A percentile compares a stretch with the other conserved stretches of the same genome.
These are phyloP conservation scores for Pichia sp. DNA, from an alignment of 1,139 yeast species.

Conservation along the genomic window DNA sequence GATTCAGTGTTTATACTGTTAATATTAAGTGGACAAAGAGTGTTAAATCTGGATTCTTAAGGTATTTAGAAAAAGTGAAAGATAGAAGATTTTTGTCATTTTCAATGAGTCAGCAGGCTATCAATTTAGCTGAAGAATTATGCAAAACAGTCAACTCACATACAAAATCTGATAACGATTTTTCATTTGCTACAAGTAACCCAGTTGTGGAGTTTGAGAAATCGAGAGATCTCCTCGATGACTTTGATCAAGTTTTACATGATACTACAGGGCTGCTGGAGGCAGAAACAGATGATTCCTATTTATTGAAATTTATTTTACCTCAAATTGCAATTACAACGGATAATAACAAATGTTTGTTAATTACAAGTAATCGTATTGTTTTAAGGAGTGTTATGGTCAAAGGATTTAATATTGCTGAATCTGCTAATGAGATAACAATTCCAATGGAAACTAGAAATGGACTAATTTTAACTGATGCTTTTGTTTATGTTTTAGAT, in stretches of 20 bases:
- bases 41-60: slow-evolving; percentile 54
- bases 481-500: slow-evolving; percentile 65
- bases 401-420: slow-evolving; percentile 19
- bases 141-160: slow-evolving; percentile 10
- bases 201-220: slow-evolving; percentile 20
- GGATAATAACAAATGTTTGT: slow-evolving; percentile 57
- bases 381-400: slow-evolving; percentile 61
- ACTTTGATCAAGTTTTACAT: slow-evolving; percentile 50
- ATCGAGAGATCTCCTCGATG: slow-evolving; percentile 31
- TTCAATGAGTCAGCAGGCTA: slow-evolving; percentile 65
- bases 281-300: slow-evolving; percentile 54
- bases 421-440: slow-evolving; percentile 45
- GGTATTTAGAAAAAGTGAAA: slow-evolving; percentile 56
- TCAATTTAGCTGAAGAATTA: slow-evolving; percentile 56
- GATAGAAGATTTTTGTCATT: slow-evolving; percentile 53
- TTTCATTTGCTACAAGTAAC: slow-evolving; percentile 15
- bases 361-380: slow-evolving; percentile 66
- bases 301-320: slow-evolving; percentile 62
- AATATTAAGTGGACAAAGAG: slow-evolving; percentile 74
- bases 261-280: slow-evolving; percentile 32
- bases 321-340: slow-evolving; percentile 83
- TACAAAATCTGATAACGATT: slow-evolving; percentile 11
- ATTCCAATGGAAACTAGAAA: slow-evolving; percentile 62
- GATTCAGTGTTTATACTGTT: slow-evolving; percentile 74
- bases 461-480: slow-evolving; percentile 62